These are phyloP conservation scores for Orbilia oligospora DNA, from an alignment of 2,329 filamentous ascomycete genomes.

Conservation along the genomic window DNA sequence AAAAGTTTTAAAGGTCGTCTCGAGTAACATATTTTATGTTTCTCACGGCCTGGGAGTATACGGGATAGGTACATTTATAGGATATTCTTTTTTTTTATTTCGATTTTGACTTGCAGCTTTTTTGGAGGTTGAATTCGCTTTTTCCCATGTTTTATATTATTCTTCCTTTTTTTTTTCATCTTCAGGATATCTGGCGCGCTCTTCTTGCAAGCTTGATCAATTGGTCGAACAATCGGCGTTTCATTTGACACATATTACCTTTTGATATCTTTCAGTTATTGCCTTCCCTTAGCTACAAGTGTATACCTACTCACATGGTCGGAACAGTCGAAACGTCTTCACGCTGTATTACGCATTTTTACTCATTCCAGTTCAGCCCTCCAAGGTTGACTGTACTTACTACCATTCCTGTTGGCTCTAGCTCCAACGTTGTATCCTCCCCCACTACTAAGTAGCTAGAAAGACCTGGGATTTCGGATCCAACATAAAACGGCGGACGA, in stretches of 20 bases:
- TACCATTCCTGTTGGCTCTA: background rate
- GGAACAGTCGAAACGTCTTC: background rate
- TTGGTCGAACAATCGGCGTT: constrained; percentile 33
- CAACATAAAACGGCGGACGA: background rate
- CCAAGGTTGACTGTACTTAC: background rate
- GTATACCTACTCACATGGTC: constrained; percentile 11
- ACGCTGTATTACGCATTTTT: constrained; percentile 5
- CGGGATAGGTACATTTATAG: constrained; percentile 23
- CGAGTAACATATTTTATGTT: background rate
- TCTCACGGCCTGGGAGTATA: constrained; percentile 46
- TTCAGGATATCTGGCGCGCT: constrained; percentile 30
- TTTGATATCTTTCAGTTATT: background rate
- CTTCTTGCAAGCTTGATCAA: constrained; percentile 33
- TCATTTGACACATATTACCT: constrained; percentile 16
- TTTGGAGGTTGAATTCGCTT: constrained; percentile 17
- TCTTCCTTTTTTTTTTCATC: background rate
- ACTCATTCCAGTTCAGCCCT: constrained; percentile 6
- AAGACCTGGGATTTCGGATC: background rate
- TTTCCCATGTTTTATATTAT: constrained; percentile 15
- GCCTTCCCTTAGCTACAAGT: background rate
- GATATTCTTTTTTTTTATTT: constrained; percentile 10
- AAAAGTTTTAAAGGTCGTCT: background rate
- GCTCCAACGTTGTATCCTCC: background rate
- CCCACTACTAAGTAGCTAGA: background rate
- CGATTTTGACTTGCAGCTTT: constrained; percentile 27